These are phyloP conservation scores for Multifurca ochricompacta DNA, from an alignment of 768 basidiomycete genomes.

Conservation along the genomic window DNA sequence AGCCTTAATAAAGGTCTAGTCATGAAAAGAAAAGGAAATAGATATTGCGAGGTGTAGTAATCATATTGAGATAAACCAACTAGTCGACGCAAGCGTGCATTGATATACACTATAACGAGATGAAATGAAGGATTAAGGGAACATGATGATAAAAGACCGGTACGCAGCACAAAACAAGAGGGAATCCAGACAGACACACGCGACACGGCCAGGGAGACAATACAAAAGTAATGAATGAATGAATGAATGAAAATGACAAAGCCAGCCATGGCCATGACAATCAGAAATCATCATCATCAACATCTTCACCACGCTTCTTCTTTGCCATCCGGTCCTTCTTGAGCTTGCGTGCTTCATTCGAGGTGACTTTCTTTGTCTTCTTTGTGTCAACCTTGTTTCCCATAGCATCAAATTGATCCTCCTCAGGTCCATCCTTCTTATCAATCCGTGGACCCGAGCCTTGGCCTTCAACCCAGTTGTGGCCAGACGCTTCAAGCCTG, in stretches of 20 bases:
- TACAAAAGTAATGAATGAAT: not conserved
- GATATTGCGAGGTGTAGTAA: constrained; percentile 1
- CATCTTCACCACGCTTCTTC: constrained; percentile 80
- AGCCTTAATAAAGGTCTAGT: no score
- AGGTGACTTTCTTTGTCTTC: constrained; percentile 81
- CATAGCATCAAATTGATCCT: constrained; percentile 92
- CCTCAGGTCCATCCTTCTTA: constrained; percentile 87
- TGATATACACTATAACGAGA: constrained; percentile 7
- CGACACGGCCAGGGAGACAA: constrained; percentile 9
- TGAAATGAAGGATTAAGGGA: no score
- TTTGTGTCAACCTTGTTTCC: constrained; percentile 89
- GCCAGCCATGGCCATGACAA: not conserved
- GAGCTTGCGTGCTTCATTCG: constrained; percentile 77
- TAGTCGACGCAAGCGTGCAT: constrained; percentile 1
- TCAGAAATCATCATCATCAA: constrained; percentile 44
- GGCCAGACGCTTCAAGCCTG: constrained; percentile 90
- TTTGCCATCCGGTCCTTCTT: constrained; percentile 97
- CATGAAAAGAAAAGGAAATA: not conserved
- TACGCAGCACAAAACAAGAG: constrained; percentile 7
- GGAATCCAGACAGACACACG: constrained; percentile 14
- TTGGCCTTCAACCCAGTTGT: constrained; percentile 99
- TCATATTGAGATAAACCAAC: constrained; percentile 3
- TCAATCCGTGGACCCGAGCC: constrained; percentile 93
- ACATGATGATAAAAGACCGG: constrained; percentile 5
- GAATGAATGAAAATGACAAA: not conserved